phyloP scores from a whole-genome alignment of 2,329 filamentous ascomycete species.

The Cercospora berteroae region DNA sequence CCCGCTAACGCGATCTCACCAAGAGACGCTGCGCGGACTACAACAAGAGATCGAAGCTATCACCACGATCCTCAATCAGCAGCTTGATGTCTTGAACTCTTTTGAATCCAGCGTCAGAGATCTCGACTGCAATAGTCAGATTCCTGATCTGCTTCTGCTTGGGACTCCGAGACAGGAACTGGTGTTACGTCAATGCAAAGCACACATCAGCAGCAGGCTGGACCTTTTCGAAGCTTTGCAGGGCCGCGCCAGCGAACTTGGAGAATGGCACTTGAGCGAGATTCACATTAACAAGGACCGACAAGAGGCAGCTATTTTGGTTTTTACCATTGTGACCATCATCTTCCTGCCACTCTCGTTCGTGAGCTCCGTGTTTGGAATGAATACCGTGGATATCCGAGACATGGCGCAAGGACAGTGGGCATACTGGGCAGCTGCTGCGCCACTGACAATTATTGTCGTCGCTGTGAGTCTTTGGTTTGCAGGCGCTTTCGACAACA shows the following conservation, averaged over 20 bases:
- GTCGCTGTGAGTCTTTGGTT: constrained; percentile 17
- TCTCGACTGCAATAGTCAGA: constrained; percentile 3
- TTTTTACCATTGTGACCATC: constrained; percentile 47
- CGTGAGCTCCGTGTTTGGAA: constrained; percentile 45
- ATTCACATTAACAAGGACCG: constrained; percentile 19
- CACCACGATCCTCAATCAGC: constrained; percentile 7
- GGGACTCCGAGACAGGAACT: constrained; percentile 7
- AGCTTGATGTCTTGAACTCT: constrained; percentile 13
- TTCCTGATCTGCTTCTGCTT: constrained; percentile 1
- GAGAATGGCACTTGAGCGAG: constrained; percentile 14
- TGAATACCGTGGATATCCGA: constrained; percentile 39
- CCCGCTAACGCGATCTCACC: constrained; percentile 13
- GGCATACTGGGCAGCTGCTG: constrained; percentile 14
- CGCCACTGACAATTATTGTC: constrained; percentile 12
- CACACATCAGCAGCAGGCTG: constrained; percentile 11
- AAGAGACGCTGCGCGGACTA: constrained; percentile 13
- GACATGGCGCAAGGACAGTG: constrained; percentile 14
- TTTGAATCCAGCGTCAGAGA: constrained; percentile 12
- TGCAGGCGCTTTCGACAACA: constrained; percentile 13
- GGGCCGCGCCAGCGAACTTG: constrained; percentile 12
- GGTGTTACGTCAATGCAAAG: constrained; percentile 11
- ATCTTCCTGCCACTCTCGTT: constrained; percentile 46
- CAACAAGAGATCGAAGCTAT: constrained; percentile 16
- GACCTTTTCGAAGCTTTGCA: constrained; percentile 15
- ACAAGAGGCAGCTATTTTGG: constrained; percentile 28